Percentiles rank a stretch among this genome's conserved stretches.
Evolutionary conservation across 2,329 filamentous ascomycete genomes (phyloP).

Genomic region (Didymella keratinophila): DNA sequence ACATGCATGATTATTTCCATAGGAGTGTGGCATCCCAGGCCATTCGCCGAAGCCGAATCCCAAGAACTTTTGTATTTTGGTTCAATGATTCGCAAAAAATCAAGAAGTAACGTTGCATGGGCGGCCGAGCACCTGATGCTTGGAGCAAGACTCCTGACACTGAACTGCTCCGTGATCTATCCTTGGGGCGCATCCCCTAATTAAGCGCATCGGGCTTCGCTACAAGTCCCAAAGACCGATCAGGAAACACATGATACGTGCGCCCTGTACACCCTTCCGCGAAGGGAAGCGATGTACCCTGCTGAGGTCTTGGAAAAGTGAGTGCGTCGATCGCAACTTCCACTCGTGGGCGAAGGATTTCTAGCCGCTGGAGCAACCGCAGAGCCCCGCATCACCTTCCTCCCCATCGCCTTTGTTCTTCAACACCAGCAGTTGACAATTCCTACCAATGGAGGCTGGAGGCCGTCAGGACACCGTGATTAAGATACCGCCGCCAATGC

Average conservation of each 20-base stretch:
- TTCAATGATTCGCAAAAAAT: conserved; percentile 2
- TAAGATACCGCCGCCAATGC: neutral
- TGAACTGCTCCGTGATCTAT: conserved; percentile 2
- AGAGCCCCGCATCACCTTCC: conserved; percentile 9
- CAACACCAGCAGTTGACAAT: neutral
- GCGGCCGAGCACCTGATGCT: conserved; percentile 14
- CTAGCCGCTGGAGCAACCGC: conserved; percentile 5
- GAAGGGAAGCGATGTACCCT: conserved; percentile 15
- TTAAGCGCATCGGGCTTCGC: conserved; percentile 15
- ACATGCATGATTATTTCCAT: conserved; percentile 6
- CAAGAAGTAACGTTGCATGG: conserved; percentile 20
- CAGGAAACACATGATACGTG: conserved; percentile 21
- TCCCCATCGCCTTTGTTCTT: conserved; percentile 1
- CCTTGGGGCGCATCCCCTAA: conserved; percentile 15
- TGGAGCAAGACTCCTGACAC: conserved; percentile 5
- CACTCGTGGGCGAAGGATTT: conserved; percentile 13
- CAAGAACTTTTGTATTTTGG: conserved; percentile 4
- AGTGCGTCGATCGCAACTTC: conserved; percentile 18
- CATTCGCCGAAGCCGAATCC: conserved; percentile 5
- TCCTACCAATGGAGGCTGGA: neutral
- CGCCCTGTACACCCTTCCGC: conserved; percentile 9
- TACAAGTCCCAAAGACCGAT: conserved; percentile 8
- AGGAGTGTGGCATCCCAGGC: neutral
- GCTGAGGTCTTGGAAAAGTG: conserved; percentile 13
- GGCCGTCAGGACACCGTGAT: neutral